Evolutionary conservation across 208 protist species (phyloP).

Genomic region (Wallacemonas collosoma): DNA sequence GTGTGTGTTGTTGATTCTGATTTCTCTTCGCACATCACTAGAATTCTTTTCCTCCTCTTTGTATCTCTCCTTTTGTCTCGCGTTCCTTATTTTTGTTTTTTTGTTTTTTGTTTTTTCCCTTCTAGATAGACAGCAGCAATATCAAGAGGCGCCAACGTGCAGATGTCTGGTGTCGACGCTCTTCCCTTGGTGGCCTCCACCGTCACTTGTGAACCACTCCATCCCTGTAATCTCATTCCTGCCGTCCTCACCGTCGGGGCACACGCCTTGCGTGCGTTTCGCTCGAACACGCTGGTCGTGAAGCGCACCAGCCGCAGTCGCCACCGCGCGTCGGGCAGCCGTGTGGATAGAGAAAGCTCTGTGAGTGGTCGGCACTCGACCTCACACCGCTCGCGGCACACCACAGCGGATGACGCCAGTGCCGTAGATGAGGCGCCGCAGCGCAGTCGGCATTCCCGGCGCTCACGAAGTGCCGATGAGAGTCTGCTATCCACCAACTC

Average conservation of each 20-base stretch:
- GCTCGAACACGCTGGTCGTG: slow-evolving; percentile 61
- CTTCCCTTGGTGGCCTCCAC: slow-evolving; percentile 20
- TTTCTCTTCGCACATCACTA: not conserved
- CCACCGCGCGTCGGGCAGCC: slow-evolving; percentile 23
- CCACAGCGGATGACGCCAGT: no score
- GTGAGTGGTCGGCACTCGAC: slow-evolving; percentile 17
- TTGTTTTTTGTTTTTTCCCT: slow-evolving; percentile 1
- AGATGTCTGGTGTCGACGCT: not conserved
- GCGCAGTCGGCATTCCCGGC: not conserved
- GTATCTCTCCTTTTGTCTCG: slow-evolving; percentile 7
- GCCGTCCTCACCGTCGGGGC: slow-evolving; percentile 37
- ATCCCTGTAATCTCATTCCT: slow-evolving; percentile 56
- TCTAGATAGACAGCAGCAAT: not conserved
- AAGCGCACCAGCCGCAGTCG: slow-evolving; percentile 29
- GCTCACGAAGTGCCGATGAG: slow-evolving; percentile 9
- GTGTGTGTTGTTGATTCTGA: not conserved
- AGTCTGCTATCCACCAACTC: not conserved
- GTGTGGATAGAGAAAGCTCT: not conserved
- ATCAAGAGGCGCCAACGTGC: not conserved
- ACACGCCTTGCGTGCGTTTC: slow-evolving; percentile 53
- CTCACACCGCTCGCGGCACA: slow-evolving; percentile 6
- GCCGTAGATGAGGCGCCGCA: no score
- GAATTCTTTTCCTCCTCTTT: slow-evolving; percentile 20
- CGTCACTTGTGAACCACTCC: slow-evolving; percentile 38
- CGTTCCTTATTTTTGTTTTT: slow-evolving; percentile 16